Evolutionary conservation across 1,284 basidiomycete species (phyloP).

Genomic region (Taiwanofungus camphoratus): DNA sequence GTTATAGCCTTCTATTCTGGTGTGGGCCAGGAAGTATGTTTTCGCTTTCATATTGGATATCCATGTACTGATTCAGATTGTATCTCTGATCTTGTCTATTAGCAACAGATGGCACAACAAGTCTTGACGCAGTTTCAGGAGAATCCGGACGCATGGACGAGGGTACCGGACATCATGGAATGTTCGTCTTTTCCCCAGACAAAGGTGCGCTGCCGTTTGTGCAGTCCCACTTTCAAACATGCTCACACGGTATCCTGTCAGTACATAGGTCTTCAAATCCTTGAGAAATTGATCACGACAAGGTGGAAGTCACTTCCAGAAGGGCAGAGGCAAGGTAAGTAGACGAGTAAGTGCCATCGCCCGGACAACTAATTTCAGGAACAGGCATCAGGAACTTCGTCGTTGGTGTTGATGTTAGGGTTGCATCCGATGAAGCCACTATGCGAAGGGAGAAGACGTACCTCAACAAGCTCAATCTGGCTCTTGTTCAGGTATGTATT

Average conservation of each 20-base stretch:
- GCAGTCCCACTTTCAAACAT: background rate
- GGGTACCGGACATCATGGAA: slow-evolving; percentile 93
- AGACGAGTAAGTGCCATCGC: slow-evolving; percentile 7
- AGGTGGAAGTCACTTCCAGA: slow-evolving; percentile 96
- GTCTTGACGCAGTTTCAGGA: slow-evolving; percentile 96
- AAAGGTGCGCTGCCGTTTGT: slow-evolving; percentile 54
- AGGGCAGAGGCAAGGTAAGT: slow-evolving; percentile 82
- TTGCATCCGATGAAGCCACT: slow-evolving; percentile 82
- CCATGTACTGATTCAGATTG: background rate
- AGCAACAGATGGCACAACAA: slow-evolving; percentile 92
- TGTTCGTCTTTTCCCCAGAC: slow-evolving; percentile 82
- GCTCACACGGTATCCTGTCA: slow-evolving; percentile 28
- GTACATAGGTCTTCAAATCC: slow-evolving; percentile 93
- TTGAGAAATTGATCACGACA: slow-evolving; percentile 91
- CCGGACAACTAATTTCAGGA: background rate
- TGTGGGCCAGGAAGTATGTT: slow-evolving; percentile 26
- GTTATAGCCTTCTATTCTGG: slow-evolving; percentile 28
- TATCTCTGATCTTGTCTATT: slow-evolving; percentile 4
- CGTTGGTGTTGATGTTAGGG: slow-evolving; percentile 89
- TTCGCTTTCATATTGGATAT: background rate
- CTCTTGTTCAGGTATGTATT: slow-evolving; percentile 80
- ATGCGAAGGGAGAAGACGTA: slow-evolving; percentile 94
- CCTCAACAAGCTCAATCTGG: slow-evolving; percentile 95
- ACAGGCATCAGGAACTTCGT: slow-evolving; percentile 96
- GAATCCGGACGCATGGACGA: slow-evolving; percentile 96